Evolutionary conservation across 176 grass and related monocot species (phyloP).

Genomic region (Calamus simplicifolius): DNA sequence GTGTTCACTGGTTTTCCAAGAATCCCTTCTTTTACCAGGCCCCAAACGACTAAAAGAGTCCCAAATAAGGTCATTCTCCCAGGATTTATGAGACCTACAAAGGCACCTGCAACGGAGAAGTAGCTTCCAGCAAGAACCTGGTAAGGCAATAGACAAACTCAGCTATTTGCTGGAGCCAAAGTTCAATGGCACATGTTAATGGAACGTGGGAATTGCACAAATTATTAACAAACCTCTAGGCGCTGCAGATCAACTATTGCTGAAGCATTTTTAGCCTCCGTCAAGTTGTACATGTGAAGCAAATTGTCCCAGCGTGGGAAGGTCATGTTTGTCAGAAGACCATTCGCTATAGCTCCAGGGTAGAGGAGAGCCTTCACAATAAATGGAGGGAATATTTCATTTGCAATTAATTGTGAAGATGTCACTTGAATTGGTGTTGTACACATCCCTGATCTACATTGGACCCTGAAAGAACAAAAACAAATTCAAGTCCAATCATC

Average conservation of each 20-base stretch:
- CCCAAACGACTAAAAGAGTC: slow-evolving; percentile 78
- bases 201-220: no score
- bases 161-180: background rate
- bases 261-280: slow-evolving; percentile 72
- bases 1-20: slow-evolving; percentile 55
- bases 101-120: slow-evolving; percentile 79
- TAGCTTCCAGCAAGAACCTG: slow-evolving; percentile 97
- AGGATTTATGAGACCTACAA: slow-evolving; percentile 69
- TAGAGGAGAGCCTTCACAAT: slow-evolving; percentile 78
- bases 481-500: slow-evolving; percentile 3
- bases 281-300: slow-evolving; percentile 76
- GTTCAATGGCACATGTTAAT: no score
- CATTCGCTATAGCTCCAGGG: slow-evolving; percentile 56
- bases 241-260: slow-evolving; percentile 74
- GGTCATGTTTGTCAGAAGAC: slow-evolving; percentile 37
- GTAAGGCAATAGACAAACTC: background rate
- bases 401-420: slow-evolving; percentile 74
- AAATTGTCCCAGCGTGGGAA: slow-evolving; percentile 68
- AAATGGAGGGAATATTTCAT: slow-evolving; percentile 72
- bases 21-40: slow-evolving; percentile 78
- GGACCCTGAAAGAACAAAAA: slow-evolving; percentile 51
- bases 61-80: slow-evolving; percentile 97
- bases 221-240: slow-evolving; percentile 41
- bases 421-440: slow-evolving; percentile 93
- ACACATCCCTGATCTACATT: slow-evolving; percentile 89